These are phyloP conservation scores for Cryphonectria parasitica DNA, from an alignment of 2,329 filamentous ascomycete genomes.

Conservation along the genomic window DNA sequence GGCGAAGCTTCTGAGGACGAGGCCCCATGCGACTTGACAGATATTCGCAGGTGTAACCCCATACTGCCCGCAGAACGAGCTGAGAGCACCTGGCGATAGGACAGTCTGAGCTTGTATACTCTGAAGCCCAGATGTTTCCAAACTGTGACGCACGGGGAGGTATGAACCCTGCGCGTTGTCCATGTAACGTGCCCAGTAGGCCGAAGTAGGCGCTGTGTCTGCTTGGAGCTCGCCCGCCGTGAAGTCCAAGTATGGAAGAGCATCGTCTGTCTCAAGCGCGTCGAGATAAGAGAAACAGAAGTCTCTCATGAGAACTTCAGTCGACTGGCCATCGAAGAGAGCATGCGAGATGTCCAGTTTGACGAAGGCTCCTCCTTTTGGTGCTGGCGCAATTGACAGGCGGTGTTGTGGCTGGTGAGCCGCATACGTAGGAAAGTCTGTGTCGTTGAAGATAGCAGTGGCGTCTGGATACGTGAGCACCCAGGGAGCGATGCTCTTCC, in stretches of 20 bases:
- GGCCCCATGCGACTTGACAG: slow-evolving; percentile 34
- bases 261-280: not conserved
- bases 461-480: slow-evolving; percentile 22
- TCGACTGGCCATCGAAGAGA: slow-evolving; percentile 33
- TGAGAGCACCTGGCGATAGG: not conserved
- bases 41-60: slow-evolving; percentile 34
- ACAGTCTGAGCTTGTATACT: not conserved
- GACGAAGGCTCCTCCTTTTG: slow-evolving; percentile 28
- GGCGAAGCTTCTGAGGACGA: slow-evolving; percentile 33
- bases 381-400: slow-evolving; percentile 30
- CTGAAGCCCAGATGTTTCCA: not conserved
- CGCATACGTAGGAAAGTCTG: not conserved
- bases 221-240: not conserved
- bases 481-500: slow-evolving; percentile 28
- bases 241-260: not conserved
- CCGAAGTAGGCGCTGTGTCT: not conserved
- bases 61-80: slow-evolving; percentile 23
- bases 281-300: slow-evolving; percentile 31
- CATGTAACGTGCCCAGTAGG: not conserved
- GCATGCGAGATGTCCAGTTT: slow-evolving; percentile 34
- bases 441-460: not conserved
- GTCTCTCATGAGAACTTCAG: slow-evolving; percentile 33
- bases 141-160: not conserved
- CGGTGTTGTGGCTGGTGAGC: slow-evolving; percentile 14
- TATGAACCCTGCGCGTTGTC: not conserved